These are phyloP conservation scores for Aspergillus asperescens DNA, from an alignment of 495 filamentous ascomycete species.

Conservation along the genomic window DNA sequence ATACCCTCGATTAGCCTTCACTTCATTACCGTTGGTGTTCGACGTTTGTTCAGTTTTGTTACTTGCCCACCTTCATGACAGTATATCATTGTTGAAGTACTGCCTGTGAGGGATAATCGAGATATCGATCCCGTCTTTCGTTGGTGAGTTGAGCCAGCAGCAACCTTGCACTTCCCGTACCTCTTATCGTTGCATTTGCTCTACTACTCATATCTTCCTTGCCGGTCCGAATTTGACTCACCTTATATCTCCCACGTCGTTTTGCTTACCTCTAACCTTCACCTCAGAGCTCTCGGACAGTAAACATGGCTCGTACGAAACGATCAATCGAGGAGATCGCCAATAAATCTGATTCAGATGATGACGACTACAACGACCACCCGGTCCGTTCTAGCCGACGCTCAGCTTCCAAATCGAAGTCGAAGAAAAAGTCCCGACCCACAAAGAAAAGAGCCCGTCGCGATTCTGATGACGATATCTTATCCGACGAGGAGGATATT, in stretches of 20 bases:
- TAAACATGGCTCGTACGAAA: slow-evolving; percentile 53
- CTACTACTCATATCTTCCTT: neutral
- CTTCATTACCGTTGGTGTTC: neutral
- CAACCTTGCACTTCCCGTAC: neutral
- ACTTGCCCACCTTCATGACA: slow-evolving; percentile 9
- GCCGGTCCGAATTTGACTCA: neutral
- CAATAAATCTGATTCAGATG: slow-evolving; percentile 78
- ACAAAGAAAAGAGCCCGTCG: slow-evolving; percentile 47
- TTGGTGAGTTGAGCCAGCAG: slow-evolving; percentile 3
- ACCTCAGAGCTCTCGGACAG: slow-evolving; percentile 11
- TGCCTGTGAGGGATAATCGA: slow-evolving; percentile 1
- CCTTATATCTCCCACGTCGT: slow-evolving; percentile 12
- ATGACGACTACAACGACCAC: slow-evolving; percentile 65
- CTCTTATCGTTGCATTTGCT: neutral
- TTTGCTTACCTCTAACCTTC: neutral
- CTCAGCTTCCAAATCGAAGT: slow-evolving; percentile 34
- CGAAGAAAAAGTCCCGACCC: slow-evolving; percentile 40
- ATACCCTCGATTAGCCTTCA: neutral
- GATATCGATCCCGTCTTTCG: neutral
- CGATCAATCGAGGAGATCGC: slow-evolving; percentile 69
- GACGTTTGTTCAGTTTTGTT: neutral
- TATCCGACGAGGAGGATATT: slow-evolving; percentile 65
- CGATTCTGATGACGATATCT: slow-evolving; percentile 57
- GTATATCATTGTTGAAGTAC: neutral
- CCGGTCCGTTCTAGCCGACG: slow-evolving; percentile 30